Percentiles rank a stretch among this genome's conserved stretches.
These are phyloP conservation scores for Cyberlindnera subsufficiens DNA, from an alignment of 805 yeast genomes.

Conservation along the genomic window DNA sequence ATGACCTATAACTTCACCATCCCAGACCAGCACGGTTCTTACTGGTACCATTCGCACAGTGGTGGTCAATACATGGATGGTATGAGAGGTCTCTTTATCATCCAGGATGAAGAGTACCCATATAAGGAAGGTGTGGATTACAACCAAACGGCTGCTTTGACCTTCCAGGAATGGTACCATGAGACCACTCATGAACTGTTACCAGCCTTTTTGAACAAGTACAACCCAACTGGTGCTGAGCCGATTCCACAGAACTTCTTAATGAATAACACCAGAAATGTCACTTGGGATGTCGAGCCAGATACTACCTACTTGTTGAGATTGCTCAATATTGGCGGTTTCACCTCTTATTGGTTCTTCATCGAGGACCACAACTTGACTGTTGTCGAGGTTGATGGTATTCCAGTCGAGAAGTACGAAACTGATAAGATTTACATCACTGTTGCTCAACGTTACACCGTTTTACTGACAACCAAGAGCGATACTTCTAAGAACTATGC, in stretches of 20 bases:
- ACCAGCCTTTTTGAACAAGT: conserved; percentile 54
- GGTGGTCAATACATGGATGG: conserved; percentile 93
- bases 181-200: conserved; percentile 41
- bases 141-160: conserved; percentile 70
- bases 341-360: conserved; percentile 83
- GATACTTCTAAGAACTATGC: conserved; percentile 65
- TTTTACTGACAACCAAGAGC: conserved; percentile 68
- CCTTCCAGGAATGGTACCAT: conserved; percentile 89
- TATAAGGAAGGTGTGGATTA: conserved; percentile 44
- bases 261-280: conserved; percentile 74
- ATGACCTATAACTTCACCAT: conserved; percentile 85
- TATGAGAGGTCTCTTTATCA: conserved; percentile 71
- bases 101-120: conserved; percentile 53
- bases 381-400: conserved; percentile 90
- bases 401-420: conserved; percentile 68
- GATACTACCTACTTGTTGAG: conserved; percentile 79
- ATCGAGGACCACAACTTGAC: conserved; percentile 85
- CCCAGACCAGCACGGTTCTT: conserved; percentile 75
- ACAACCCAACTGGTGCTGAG: conserved; percentile 97
- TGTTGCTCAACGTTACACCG: conserved; percentile 88
- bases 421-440: conserved; percentile 73
- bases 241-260: conserved; percentile 84
- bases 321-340: conserved; percentile 82
- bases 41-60: conserved; percentile 97
- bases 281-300: conserved; percentile 77